phyloP scores from a whole-genome alignment of 2,329 filamentous ascomycete genomes.

The Trichoderma simmonsii region DNA sequence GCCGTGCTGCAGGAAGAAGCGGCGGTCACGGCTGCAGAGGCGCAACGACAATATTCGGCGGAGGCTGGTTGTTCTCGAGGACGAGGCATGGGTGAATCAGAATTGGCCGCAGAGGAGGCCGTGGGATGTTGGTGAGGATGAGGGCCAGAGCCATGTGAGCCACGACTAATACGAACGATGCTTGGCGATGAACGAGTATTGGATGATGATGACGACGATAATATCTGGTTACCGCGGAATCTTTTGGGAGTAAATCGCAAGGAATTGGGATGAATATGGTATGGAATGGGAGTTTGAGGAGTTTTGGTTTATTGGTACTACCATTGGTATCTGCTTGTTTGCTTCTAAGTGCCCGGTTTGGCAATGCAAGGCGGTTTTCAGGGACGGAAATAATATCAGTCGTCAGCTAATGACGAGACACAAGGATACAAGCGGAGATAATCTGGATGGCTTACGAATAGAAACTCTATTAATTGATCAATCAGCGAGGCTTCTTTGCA shows the following conservation, averaged over 20 bases:
- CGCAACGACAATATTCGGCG: not conserved
- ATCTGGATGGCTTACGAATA: not conserved
- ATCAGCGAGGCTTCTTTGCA: not conserved
- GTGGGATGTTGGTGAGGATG: constrained; percentile 3
- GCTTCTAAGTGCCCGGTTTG: not conserved
- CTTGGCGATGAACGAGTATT: not conserved
- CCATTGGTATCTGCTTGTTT: not conserved
- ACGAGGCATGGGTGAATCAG: constrained; percentile 2
- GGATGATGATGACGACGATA: not conserved
- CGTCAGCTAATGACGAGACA: not conserved
- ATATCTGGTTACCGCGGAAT: not conserved
- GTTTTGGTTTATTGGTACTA: not conserved
- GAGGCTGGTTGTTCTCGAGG: not conserved
- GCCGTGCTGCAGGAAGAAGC: constrained; percentile 28
- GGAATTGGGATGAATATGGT: not conserved
- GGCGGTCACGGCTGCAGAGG: constrained; percentile 18
- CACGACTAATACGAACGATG: not conserved
- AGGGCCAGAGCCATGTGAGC: not conserved
- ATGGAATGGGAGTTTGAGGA: not conserved
- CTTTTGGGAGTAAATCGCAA: not conserved
- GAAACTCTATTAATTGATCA: not conserved
- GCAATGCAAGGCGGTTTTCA: not conserved
- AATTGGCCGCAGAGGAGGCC: constrained; percentile 9
- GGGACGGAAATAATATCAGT: not conserved
- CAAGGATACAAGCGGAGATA: not conserved